Percentiles rank a stretch among this genome's conserved stretches.
phyloP scores from a whole-genome alignment of 768 basidiomycete genomes.

The Tulasnella sp. region DNA sequence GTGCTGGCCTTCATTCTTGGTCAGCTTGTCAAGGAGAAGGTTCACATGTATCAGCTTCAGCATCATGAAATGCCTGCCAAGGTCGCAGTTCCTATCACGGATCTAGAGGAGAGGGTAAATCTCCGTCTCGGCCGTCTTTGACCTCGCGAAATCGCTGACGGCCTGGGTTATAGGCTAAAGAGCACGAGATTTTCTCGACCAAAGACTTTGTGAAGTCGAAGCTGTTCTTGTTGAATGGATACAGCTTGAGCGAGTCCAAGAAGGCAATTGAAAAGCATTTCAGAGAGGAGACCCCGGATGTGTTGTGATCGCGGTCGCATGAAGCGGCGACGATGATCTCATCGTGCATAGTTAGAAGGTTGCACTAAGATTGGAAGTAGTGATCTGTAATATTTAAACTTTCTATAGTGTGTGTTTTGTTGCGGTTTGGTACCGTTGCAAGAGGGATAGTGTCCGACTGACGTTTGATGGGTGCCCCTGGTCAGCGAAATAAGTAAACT shows the following conservation, averaged over 20 bases:
- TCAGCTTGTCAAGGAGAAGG: constrained; percentile 85
- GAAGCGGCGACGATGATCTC: too few relatives aligned
- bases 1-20: constrained; percentile 90
- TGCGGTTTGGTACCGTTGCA: too few relatives aligned
- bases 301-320: neutral
- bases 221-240: constrained; percentile 82
- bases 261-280: constrained; percentile 18
- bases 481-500: too few relatives aligned
- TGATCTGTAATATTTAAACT: too few relatives aligned
- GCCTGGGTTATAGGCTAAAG: constrained; percentile 60
- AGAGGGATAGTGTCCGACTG: too few relatives aligned
- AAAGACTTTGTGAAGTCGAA: constrained; percentile 74
- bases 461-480: too few relatives aligned
- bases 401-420: too few relatives aligned
- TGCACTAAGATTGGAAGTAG: too few relatives aligned
- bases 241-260: constrained; percentile 65
- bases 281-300: neutral
- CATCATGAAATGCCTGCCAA: constrained; percentile 65
- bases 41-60: constrained; percentile 69
- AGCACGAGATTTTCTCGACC: constrained; percentile 91
- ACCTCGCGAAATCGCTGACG: neutral
- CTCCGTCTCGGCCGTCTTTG: neutral
- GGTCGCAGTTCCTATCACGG: constrained; percentile 62
- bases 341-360: too few relatives aligned
- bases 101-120: constrained; percentile 79